Evolutionary conservation across 805 yeast species (phyloP), one percentile per base, ranked within the genome.

Genomic region (Candida patagonica): DNA sequence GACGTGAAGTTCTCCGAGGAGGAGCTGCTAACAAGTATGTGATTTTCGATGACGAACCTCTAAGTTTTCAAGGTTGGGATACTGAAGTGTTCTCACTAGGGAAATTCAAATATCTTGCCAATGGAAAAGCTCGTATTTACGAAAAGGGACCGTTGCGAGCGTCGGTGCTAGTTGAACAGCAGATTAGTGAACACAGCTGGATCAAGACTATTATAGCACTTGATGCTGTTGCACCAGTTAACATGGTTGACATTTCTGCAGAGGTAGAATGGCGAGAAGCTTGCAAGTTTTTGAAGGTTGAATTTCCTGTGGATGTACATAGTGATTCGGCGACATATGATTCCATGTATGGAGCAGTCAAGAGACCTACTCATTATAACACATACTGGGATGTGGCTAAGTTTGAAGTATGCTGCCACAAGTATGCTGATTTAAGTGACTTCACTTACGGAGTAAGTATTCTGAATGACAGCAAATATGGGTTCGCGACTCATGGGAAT

Each of bases 351-450:
- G 98, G 98, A 41, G 61, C 83, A 32, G 89, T 95, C 5, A 78
- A 73, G 54, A 74, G 97, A 50, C 95, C 97, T 35, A 89, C 97
- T 0, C 96, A 89, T 61, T 88, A 70, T 65, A 92, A 89, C 58
- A 89, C 98, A 0, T 67, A 84, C 1, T 89, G 97, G 97, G 98
- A 89, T 55, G 81, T 82, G 25, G 97, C 97, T 42, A 88, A 87
- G 60, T 89, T 89, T 60, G 98, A 89, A 62, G 95, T 87, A 6
- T 84, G 95, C 54, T 85, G 81, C 54, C 98, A 89, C 61, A 84
- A 84, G 56, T 89, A 84, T 62, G 88, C 94, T 51, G 97, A 89
- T 56, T 77, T 82, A 52, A 80, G 94, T 15, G 96, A 86, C 53
- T 74, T 67, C 59, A 75, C 72, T 46, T 87, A 85, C 54, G 97